Evolutionary conservation across 495 filamentous ascomycete species (phyloP).

Genomic region (Achaetomiella virescens): DNA sequence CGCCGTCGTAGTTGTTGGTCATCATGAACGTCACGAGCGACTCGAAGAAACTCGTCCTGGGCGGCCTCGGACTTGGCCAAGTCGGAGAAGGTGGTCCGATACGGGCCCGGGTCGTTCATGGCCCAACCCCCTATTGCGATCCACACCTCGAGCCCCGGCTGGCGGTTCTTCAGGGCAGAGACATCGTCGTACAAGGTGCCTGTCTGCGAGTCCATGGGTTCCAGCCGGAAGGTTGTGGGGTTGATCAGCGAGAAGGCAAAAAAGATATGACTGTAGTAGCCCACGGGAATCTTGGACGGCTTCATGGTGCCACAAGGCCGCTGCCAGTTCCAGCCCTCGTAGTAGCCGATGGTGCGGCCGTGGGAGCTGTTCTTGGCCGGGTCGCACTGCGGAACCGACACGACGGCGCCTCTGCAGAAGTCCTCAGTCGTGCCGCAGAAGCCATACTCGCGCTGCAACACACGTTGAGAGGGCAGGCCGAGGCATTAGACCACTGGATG

Average conservation of each 20-base stretch:
- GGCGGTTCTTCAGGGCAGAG: conserved; percentile 23
- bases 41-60: conserved; percentile 19
- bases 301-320: background rate
- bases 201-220: background rate
- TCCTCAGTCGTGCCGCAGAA: conserved; percentile 4
- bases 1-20: conserved; percentile 29
- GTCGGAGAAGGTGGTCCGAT: conserved; percentile 7
- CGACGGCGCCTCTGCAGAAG: background rate
- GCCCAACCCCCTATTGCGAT: conserved; percentile 42
- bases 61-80: background rate
- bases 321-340: conserved; percentile 6
- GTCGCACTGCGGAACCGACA: background rate
- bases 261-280: background rate
- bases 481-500: background rate
- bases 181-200: conserved; percentile 22
- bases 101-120: conserved; percentile 34
- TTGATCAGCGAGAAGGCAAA: background rate
- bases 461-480: conserved; percentile 20
- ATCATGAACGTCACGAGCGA: conserved; percentile 11
- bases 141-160: conserved; percentile 29
- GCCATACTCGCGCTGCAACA: conserved; percentile 20
- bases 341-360: background rate
- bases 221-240: background rate
- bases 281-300: background rate
- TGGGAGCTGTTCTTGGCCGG: background rate